These are phyloP conservation scores for Parietaria judaica DNA, from an alignment of 306 rosid genomes.

Conservation along the genomic window DNA sequence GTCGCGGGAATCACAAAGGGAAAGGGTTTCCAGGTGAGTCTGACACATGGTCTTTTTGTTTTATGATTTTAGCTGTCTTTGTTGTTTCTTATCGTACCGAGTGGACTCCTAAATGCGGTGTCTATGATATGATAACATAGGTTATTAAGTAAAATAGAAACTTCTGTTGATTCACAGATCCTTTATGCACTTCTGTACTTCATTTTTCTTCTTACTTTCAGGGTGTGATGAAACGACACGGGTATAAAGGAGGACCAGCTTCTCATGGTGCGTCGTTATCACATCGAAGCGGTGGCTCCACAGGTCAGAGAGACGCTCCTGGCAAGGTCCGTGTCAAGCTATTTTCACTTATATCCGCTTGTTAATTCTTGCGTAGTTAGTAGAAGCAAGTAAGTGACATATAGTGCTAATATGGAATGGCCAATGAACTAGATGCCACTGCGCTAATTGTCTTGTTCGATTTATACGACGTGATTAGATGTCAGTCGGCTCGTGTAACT, in stretches of 20 bases:
- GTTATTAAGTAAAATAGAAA: not conserved
- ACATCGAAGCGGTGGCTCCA: constrained; percentile 63
- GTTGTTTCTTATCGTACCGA: no score
- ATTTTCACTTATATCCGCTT: not conserved
- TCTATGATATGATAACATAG: no score
- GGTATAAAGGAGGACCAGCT: constrained; percentile 56
- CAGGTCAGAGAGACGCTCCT: constrained; percentile 59
- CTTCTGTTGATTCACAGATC: not conserved
- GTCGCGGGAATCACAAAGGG: constrained; percentile 78
- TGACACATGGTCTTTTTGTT: not conserved
- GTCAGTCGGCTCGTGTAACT: not conserved
- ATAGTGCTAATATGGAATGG: not conserved
- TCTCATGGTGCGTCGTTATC: constrained; percentile 64
- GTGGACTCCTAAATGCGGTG: not conserved
- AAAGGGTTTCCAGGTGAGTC: constrained; percentile 88
- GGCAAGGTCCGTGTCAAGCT: constrained; percentile 49
- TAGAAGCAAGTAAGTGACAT: not conserved
- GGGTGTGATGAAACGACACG: constrained; percentile 68
- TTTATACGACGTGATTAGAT: not conserved
- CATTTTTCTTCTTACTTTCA: constrained; percentile 19
- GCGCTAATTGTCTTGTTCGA: not conserved
- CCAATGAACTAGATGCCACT: not conserved
- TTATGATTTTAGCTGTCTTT: not conserved
- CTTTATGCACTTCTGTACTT: no score
- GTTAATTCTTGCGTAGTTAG: not conserved